These are phyloP conservation scores for Naganishia onofrii DNA, from an alignment of 768 basidiomycete genomes.

Conservation along the genomic window DNA sequence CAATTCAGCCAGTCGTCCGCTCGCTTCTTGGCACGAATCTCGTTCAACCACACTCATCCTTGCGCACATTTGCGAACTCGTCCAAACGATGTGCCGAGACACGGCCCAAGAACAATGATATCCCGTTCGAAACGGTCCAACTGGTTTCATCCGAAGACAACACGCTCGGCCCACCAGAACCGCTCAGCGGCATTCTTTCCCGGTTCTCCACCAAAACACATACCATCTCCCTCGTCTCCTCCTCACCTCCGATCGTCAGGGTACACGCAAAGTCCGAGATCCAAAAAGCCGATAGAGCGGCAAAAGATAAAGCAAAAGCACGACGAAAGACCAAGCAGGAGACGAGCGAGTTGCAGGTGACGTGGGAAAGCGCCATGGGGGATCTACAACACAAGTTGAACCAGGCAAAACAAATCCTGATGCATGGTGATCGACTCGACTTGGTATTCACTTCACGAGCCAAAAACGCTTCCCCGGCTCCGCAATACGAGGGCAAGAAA, in stretches of 20 bases:
- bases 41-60: not conserved
- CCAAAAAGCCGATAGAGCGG: slow-evolving; percentile 29
- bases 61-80: not conserved
- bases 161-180: slow-evolving; percentile 36
- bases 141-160: slow-evolving; percentile 39
- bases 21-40: not conserved
- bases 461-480: slow-evolving; percentile 22
- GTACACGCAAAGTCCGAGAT: slow-evolving; percentile 40
- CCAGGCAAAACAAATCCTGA: slow-evolving; percentile 37
- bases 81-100: not conserved
- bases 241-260: slow-evolving; percentile 41
- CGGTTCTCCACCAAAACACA: slow-evolving; percentile 37
- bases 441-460: slow-evolving; percentile 41
- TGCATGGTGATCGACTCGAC: slow-evolving; percentile 44
- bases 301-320: slow-evolving; percentile 37
- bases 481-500: slow-evolving; percentile 30
- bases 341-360: slow-evolving; percentile 47
- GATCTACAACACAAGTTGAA: slow-evolving; percentile 45
- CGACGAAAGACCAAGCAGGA: slow-evolving; percentile 36
- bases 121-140: slow-evolving; percentile 43
- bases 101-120: slow-evolving; percentile 31
- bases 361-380: slow-evolving; percentile 45
- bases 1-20: not conserved
- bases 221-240: slow-evolving; percentile 40
- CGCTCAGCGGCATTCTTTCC: slow-evolving; percentile 33